These are phyloP conservation scores for Incumbomyces delicatus DNA, from an alignment of 2,329 filamentous ascomycete genomes.

Conservation along the genomic window DNA sequence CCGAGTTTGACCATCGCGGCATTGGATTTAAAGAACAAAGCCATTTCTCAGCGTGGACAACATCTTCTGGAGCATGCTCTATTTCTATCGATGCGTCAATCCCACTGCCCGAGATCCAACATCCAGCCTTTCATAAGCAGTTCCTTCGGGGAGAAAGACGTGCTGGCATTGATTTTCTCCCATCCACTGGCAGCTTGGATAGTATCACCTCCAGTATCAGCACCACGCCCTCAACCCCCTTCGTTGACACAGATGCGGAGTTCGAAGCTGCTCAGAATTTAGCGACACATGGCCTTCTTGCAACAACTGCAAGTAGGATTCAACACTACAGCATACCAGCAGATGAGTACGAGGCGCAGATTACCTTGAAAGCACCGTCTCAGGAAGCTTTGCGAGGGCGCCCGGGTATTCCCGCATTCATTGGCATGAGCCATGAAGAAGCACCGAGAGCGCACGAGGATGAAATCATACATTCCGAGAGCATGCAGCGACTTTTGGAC, in stretches of 20 bases:
- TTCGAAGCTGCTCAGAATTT: constrained; percentile 1
- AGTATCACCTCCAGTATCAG: constrained; percentile 28
- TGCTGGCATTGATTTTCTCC: constrained; percentile 18
- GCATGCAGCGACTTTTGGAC: constrained; percentile 40
- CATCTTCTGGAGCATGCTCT: constrained; percentile 20
- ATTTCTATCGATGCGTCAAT: background rate
- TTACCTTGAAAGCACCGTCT: constrained; percentile 12
- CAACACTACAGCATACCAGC: constrained; percentile 19
- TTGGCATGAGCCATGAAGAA: background rate
- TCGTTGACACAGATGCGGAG: constrained; percentile 9
- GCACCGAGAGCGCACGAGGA: background rate
- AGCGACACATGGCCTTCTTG: background rate
- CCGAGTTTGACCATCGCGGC: constrained; percentile 10
- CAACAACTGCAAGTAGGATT: background rate
- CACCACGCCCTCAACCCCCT: constrained; percentile 13
- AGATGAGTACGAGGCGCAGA: constrained; percentile 12
- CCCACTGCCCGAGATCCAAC: background rate
- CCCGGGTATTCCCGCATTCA: background rate
- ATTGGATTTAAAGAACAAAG: constrained; percentile 23
- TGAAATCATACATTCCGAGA: constrained; percentile 22
- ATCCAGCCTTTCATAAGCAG: background rate
- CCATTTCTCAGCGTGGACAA: constrained; percentile 34
- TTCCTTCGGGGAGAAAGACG: constrained; percentile 9
- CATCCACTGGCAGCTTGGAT: constrained; percentile 26
- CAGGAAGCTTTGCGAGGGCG: background rate